phyloP scores from a whole-genome alignment of 1,284 basidiomycete species.

The Filobasidium uniguttulatum region DNA sequence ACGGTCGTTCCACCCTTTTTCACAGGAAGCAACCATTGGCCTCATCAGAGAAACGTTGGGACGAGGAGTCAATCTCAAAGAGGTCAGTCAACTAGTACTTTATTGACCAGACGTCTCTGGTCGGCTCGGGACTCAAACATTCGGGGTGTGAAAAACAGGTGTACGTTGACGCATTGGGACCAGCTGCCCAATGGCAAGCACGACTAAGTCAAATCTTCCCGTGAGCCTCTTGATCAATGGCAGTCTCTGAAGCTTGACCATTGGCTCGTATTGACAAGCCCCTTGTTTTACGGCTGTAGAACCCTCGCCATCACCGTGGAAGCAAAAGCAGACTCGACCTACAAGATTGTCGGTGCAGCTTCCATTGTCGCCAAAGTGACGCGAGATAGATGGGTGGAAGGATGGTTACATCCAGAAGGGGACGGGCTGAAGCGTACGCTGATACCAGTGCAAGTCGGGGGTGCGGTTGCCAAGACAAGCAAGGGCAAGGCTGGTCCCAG shows the following conservation, averaged over 20 bases:
- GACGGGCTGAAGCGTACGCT: conserved; percentile 2
- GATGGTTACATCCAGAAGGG: conserved; percentile 50
- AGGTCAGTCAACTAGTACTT: conserved; percentile 46
- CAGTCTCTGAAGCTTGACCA: background rate
- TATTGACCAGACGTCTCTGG: background rate
- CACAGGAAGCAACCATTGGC: conserved; percentile 63
- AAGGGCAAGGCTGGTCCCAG: conserved; percentile 5
- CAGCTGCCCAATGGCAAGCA: conserved; percentile 67
- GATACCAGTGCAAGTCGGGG: background rate
- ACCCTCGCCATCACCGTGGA: conserved; percentile 76
- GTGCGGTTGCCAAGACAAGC: conserved; percentile 9
- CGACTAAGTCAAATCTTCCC: conserved; percentile 68
- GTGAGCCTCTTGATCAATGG: conserved; percentile 6
- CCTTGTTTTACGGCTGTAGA: background rate
- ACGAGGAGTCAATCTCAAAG: conserved; percentile 66
- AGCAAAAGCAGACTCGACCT: conserved; percentile 85
- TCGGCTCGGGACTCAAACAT: background rate
- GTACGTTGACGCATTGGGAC: conserved; percentile 90
- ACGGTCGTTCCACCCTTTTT: background rate
- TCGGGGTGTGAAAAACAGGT: conserved; percentile 44
- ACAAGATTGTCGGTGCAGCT: conserved; percentile 92
- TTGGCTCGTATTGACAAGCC: background rate
- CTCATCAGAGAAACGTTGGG: conserved; percentile 72
- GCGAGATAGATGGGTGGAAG: conserved; percentile 74
- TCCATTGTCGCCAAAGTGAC: conserved; percentile 89